Base-by-base conservation (phyloP, 108 stramenopile genomes). In the Fistulifera solaris region DNA sequence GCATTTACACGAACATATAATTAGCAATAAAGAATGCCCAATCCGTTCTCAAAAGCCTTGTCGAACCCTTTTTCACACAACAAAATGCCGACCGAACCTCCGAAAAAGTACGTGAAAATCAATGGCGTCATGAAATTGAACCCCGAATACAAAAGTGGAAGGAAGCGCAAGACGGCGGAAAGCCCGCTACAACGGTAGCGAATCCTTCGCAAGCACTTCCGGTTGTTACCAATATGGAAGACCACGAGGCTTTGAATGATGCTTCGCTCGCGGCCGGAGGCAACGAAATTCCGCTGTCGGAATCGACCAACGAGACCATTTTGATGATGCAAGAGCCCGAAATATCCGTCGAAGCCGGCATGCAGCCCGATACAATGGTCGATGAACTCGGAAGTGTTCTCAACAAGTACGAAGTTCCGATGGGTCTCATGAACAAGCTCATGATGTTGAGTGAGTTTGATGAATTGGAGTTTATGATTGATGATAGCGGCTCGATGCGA, bases 271-370 rank as follows among this genome's bases (percentile, higher is more conserved):
- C 44, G 3, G 3, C 22, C 2, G 22, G 22, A 26, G 68, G 68
- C 11, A 69, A 47, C 17, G 57, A 75, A 12, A 48, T 70, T 52
- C 73, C 65, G 11, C 60, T 75, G 17, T 35, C 68, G 38, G 68
- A 75, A 49, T 48, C 63, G 21, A 70, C 73, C 21, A 61, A 75
- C 46, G 73, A 68, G 0, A 70, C 73, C 14, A 70, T 75, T 61
- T 60, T 70, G 56, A 70, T 75, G 68, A 67, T 75, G 73, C 73
- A 70, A 62, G 68, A 75, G 54, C 65, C 73, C 1, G 73, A 75
- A 48, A 70, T 75, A 27, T 69, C 58, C 40, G 17, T 66, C 0
- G 68, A 62, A 38, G 68, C 68, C 1, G 73, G 73, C 31, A 75
- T 66, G 68, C 23, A 49, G 26, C 25, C 72, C 19, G 72, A 67